phyloP scores from a whole-genome alignment of 2,329 filamentous ascomycete species.

The Paracorniculantispora psalliotae region DNA sequence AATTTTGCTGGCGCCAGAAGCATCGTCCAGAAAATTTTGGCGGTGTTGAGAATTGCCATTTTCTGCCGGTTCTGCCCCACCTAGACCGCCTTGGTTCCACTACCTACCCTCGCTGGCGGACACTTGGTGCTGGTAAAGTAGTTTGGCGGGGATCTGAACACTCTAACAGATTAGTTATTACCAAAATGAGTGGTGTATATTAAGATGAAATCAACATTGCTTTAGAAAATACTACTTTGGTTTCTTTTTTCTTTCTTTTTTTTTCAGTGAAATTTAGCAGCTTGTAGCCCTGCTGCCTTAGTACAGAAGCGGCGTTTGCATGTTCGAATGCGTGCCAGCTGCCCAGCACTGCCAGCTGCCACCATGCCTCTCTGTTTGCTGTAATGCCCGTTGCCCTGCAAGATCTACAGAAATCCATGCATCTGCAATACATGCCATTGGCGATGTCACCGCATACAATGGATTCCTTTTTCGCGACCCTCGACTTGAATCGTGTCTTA shows the following conservation, averaged over 20 bases:
- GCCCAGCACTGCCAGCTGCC: not conserved
- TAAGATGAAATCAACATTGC: not conserved
- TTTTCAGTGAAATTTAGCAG: too few species aligned
- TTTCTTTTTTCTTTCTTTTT: too few species aligned
- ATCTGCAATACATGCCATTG: not conserved
- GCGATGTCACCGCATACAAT: not conserved
- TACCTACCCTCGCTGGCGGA: too few species aligned
- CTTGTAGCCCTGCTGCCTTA: too few species aligned
- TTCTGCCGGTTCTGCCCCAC: slow-evolving; percentile 20
- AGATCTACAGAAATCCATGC: not conserved
- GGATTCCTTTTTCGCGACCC: not conserved
- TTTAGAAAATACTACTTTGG: too few species aligned
- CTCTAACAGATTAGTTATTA: not conserved
- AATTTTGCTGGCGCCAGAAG: slow-evolving; percentile 18
- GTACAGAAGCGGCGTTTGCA: not conserved
- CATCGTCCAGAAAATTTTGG: slow-evolving; percentile 26
- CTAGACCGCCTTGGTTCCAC: slow-evolving; percentile 5
- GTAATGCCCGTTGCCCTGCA: not conserved
- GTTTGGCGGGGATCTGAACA: not conserved
- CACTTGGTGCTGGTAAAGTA: too few species aligned
- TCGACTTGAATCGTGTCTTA: not conserved
- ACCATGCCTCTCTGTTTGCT: not conserved
- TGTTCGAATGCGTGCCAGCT: not conserved
- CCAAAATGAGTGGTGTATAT: too few species aligned
- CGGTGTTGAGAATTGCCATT: slow-evolving; percentile 23